A percentile compares a stretch with the other conserved stretches of the same genome.
Evolutionary conservation across 2,329 filamentous ascomycete species (phyloP).

Genomic region (Plenodomus tracheiphilus): DNA sequence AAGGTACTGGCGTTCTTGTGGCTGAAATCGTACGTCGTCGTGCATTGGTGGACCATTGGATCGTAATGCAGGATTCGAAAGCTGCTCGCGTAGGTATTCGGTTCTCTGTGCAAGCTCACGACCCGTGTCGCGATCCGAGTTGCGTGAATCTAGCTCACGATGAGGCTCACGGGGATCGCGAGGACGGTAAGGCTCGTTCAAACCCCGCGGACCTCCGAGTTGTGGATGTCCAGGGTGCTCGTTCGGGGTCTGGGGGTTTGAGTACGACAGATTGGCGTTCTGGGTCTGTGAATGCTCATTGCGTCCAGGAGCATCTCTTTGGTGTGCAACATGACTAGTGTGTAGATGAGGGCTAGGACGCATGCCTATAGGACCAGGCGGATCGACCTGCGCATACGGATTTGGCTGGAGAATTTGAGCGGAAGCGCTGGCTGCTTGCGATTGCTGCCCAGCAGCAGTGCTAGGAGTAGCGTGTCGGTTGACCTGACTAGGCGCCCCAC

Average conservation of each 20-base stretch:
- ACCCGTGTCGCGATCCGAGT: constrained; percentile 38
- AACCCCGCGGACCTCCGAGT: constrained; percentile 24
- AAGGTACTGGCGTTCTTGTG: constrained; percentile 33
- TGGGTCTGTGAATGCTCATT: constrained; percentile 40
- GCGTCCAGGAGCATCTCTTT: constrained; percentile 31
- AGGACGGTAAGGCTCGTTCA: constrained; percentile 33
- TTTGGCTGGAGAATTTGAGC: constrained; percentile 42
- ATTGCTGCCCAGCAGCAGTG: constrained; percentile 22
- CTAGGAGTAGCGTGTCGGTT: constrained; percentile 29
- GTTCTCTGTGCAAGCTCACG: constrained; percentile 36
- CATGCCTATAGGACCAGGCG: constrained; percentile 41
- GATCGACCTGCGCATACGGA: constrained; percentile 43
- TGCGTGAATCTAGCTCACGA: constrained; percentile 31
- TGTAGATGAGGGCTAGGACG: constrained; percentile 42
- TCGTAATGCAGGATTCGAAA: constrained; percentile 25
- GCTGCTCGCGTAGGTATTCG: constrained; percentile 37
- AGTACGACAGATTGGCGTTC: constrained; percentile 35
- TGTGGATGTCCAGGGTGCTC: constrained; percentile 32
- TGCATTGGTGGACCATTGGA: constrained; percentile 25
- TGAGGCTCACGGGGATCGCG: constrained; percentile 36
- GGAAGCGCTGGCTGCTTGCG: constrained; percentile 20
- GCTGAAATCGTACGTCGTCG: constrained; percentile 35
- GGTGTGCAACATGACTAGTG: constrained; percentile 32
- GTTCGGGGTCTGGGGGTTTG: constrained; percentile 38
- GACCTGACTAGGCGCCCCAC: constrained; percentile 27